Percentiles rank a stretch among this genome's conserved stretches.
phyloP scores from a whole-genome alignment of 345 rosid species.

The Punica granatum region DNA sequence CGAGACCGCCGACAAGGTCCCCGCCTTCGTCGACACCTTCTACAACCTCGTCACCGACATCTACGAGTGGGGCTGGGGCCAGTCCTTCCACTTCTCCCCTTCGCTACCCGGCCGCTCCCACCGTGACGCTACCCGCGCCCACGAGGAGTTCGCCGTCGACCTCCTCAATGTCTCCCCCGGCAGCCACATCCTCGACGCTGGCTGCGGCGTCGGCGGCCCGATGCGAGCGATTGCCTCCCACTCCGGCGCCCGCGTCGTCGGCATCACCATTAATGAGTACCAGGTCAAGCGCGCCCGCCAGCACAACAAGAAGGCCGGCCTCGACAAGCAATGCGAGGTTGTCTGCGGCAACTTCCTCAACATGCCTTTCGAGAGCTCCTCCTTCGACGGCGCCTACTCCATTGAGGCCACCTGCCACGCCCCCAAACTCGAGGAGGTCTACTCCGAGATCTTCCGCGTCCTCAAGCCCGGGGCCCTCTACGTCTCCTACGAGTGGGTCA shows the following conservation, averaged over 20 bases:
- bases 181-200: conserved; percentile 64
- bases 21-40: conserved; percentile 87
- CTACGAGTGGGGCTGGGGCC: conserved; percentile 99
- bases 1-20: conserved; percentile 73
- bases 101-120: conserved; percentile 66
- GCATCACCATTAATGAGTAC: conserved; percentile 94
- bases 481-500: conserved; percentile 40
- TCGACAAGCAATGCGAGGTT: conserved; percentile 71
- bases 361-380: conserved; percentile 75
- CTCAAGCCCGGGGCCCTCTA: conserved; percentile 35
- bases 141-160: conserved; percentile 84
- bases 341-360: conserved; percentile 83
- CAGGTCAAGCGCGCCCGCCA: conserved; percentile 79
- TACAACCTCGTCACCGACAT: conserved; percentile 93
- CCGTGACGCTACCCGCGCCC: conserved; percentile 79
- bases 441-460: conserved; percentile 30
- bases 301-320: conserved; percentile 85
- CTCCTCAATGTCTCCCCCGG: conserved; percentile 58
- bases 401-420: conserved; percentile 99
- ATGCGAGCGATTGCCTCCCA: conserved; percentile 99
- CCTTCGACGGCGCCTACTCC: conserved; percentile 94
- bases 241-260: conserved; percentile 73
- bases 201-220: conserved; percentile 97
- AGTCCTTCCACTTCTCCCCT: conserved; percentile 95
- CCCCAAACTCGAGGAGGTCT: conserved; percentile 80